Base-by-base conservation (phyloP, 2,329 filamentous ascomycete species). In the Epichloe hybrida region DNA sequence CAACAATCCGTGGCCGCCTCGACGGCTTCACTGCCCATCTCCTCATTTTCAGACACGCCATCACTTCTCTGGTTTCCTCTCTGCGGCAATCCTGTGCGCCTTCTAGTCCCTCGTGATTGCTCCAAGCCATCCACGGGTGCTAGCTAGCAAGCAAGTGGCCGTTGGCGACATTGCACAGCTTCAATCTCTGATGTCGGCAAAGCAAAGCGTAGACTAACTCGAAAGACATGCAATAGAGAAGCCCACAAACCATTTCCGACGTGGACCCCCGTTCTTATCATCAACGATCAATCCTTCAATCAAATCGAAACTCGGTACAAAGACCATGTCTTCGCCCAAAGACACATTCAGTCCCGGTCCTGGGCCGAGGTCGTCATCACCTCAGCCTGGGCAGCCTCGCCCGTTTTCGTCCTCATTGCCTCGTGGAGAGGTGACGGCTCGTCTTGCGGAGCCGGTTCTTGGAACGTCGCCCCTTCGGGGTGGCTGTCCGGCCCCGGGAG, bases 371-470 rank as follows among this genome's bases (percentile, higher is more conserved):
- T 68, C 74, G 4, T 72, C 72, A 2, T 79, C 77, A 34, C 71
- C 74, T 5, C 63, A 67, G 39, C 73, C 75, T 12, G 63, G 68
- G 45, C 69, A 67, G 38, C 62, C 69, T 52, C 72, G 72, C 38
- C 72, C 69, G 11, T 72, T 70, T 54, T 71, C 73, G 52, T 72
- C 73, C 47, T 79, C 78, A 8, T 61, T 76, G 27, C 77, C 77
- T 42, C 75, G 80, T 64, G 77, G 75, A 48, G 73, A 80, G 55
- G 70, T 76, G 46, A 84, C 76, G 48, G 80, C 80, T 52, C 74
- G 80, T 55, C 72, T 84, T 49, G 78, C 77, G 44, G 77, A 77
- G 31, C 79, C 79, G 35, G 68, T 80, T 20, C 71, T 72, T 34
- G 66, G 69, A 44, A 62, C 64, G 47, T 64, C 67, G 21, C 63